Evolutionary conservation across 306 rosid genomes (phyloP).

Genomic region (Casuarina cunninghamiana): DNA sequence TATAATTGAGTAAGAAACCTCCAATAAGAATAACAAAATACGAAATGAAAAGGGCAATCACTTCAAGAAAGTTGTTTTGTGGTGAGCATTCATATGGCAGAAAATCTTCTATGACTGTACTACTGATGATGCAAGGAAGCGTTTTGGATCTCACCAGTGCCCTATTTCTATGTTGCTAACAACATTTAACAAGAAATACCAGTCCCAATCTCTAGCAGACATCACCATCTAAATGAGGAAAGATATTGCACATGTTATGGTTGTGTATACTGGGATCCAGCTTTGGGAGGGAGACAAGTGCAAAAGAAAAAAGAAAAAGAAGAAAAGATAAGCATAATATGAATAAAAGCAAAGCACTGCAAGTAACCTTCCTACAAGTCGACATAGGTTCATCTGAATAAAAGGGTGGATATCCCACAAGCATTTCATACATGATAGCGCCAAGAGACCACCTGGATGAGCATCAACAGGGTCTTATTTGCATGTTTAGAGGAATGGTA

Average conservation of each 20-base stretch:
- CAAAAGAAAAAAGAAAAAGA: not conserved
- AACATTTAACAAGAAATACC: not conserved
- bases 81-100: not conserved
- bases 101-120: not conserved
- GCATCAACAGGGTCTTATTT: slow-evolving; percentile 35
- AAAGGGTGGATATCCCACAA: slow-evolving; percentile 97
- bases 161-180: not conserved
- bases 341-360: slow-evolving; percentile 8
- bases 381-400: slow-evolving; percentile 97
- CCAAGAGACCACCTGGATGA: slow-evolving; percentile 94
- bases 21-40: not conserved
- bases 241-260: not conserved
- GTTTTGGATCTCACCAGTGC: not conserved
- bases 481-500: slow-evolving; percentile 21
- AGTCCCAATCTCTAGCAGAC: not conserved
- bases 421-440: slow-evolving; percentile 99
- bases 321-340: not conserved
- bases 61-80: not conserved
- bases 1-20: not conserved
- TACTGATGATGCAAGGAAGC: not conserved
- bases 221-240: not conserved
- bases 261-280: not conserved
- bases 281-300: not conserved
- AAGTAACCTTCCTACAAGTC: slow-evolving; percentile 94
- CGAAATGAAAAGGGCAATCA: not conserved